Base-by-base conservation (phyloP, 2,329 filamentous ascomycete genomes). In the Calonectria leucothoes region DNA sequence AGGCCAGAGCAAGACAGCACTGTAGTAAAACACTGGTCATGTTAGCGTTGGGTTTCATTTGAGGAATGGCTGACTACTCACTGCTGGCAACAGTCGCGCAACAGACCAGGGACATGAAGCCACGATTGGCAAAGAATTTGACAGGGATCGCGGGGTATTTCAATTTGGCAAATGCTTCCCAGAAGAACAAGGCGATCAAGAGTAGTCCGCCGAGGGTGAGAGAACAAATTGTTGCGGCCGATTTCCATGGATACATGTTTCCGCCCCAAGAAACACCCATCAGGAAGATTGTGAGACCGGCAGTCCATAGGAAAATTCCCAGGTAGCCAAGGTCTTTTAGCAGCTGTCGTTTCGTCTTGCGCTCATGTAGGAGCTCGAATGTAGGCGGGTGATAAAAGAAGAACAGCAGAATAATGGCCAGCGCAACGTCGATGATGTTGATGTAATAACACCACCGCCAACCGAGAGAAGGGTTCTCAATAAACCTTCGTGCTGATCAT, bases 221-320 rank as follows among this genome's bases (percentile, higher is more conserved):
- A 8, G 84, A 82, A 2, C 81, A 80, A 61, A 87, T 85, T 15
- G 85, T 84, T 3, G 83, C 81, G 0, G 83, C 82, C 0, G 84
- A 85, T n/a, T 81, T 83, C 86, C 86, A 87, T 3, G 85, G 82
- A 74, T 86, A 86, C 51, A 85, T 81, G 63, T 76, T 79, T 23
- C 86, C 86, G 25, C 86, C 86, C 80, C 85, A 88, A 29, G 85
- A 86, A 68, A 89, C 81, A 6, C 87, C 87, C 74, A 89, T 85
- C 11, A 89, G 80, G 69, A 88, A 84, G 0, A 88, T 80, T 6
- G 85, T 85, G 2, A 87, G 84, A 5, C 87, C 86, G 6, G 83
- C 83, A 11, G 84, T 85, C 82, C 85, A 88, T 48, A 89, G 81
- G 75, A 87, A 83, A 45, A 87, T 85, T 4, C 87, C 87, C 42